Percentiles rank a stretch among this genome's conserved stretches.
phyloP scores from a whole-genome alignment of 805 yeast species.

The Metschnikowia reukaufii region DNA sequence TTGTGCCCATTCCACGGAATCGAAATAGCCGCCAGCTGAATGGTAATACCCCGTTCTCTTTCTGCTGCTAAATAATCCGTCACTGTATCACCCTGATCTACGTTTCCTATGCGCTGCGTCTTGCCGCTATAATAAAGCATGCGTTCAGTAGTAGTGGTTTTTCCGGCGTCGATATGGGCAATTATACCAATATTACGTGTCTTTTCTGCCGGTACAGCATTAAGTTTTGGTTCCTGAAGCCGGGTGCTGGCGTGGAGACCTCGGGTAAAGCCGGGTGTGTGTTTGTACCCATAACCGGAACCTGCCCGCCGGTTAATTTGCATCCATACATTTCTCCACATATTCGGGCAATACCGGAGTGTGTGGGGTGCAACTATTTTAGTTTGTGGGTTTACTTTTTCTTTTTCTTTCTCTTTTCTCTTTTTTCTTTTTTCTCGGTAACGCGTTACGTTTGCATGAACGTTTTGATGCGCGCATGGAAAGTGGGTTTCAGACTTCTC shows the following conservation, averaged over 20 bases:
- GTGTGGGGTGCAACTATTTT: too few relatives aligned
- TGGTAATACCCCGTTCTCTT: constrained; percentile 90
- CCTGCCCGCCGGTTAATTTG: too few relatives aligned
- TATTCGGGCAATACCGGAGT: too few relatives aligned
- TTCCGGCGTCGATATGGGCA: constrained; percentile 99
- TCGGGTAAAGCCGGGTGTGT: too few relatives aligned
- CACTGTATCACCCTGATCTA: constrained; percentile 95
- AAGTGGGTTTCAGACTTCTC: too few relatives aligned
- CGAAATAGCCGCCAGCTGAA: constrained; percentile 93
- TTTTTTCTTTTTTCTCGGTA: too few relatives aligned
- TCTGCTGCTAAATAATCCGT: constrained; percentile 92
- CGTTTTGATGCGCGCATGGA: too few relatives aligned
- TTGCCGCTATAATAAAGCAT: constrained; percentile 89
- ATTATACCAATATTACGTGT: constrained; percentile 91
- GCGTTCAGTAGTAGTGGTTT: constrained; percentile 95
- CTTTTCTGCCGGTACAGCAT: constrained; percentile 30
- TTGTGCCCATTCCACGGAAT: constrained; percentile 78
- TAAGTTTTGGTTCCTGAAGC: constrained; percentile 21
- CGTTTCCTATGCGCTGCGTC: constrained; percentile 81
- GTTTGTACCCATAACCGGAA: too few relatives aligned
- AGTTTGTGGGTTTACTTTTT: too few relatives aligned
- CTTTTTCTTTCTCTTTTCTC: too few relatives aligned
- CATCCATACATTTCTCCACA: too few relatives aligned
- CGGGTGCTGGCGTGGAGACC: not conserved
- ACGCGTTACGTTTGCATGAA: too few relatives aligned